Conservation (phyloP, 2,329 filamentous ascomycete species). For the Pseudogymnoascus sp. region DNA sequence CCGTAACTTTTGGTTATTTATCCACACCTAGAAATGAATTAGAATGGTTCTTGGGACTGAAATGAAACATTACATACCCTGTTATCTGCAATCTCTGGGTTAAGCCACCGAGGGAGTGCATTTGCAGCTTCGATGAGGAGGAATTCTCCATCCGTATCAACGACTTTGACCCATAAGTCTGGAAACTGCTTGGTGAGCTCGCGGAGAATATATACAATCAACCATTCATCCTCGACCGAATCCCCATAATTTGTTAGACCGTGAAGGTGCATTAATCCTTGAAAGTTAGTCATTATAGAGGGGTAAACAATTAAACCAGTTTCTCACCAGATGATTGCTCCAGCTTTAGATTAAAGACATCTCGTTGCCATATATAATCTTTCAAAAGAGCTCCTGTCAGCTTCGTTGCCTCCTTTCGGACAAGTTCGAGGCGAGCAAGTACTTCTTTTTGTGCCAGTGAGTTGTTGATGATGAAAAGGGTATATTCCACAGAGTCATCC, state of each 20-base stretch:
- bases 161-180: conserved; percentile 71
- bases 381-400: conserved; percentile 58
- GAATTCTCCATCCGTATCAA: conserved; percentile 90
- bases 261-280: conserved; percentile 54
- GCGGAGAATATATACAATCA: conserved; percentile 81
- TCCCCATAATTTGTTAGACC: conserved; percentile 85
- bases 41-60: conserved; percentile 13
- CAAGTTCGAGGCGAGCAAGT: conserved; percentile 57
- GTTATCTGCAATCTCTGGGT: conserved; percentile 79
- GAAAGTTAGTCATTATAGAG: conserved; percentile 10
- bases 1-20: conserved; percentile 65
- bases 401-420: conserved; percentile 60
- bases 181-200: conserved; percentile 67
- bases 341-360: conserved; percentile 62
- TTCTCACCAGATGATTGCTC: conserved; percentile 49
- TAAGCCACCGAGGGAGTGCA: conserved; percentile 80
- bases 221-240: conserved; percentile 94
- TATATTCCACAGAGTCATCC: conserved; percentile 81
- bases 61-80: conserved; percentile 38
- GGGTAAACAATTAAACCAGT: conserved; percentile 12
- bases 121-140: conserved; percentile 89
- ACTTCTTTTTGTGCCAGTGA: conserved; percentile 44
- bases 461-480: conserved; percentile 61
- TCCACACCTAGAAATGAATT: conserved; percentile 56
- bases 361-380: conserved; percentile 92